Evolutionary conservation across 495 filamentous ascomycete genomes (phyloP).

Genomic region (Stereocaulon alpinum): DNA sequence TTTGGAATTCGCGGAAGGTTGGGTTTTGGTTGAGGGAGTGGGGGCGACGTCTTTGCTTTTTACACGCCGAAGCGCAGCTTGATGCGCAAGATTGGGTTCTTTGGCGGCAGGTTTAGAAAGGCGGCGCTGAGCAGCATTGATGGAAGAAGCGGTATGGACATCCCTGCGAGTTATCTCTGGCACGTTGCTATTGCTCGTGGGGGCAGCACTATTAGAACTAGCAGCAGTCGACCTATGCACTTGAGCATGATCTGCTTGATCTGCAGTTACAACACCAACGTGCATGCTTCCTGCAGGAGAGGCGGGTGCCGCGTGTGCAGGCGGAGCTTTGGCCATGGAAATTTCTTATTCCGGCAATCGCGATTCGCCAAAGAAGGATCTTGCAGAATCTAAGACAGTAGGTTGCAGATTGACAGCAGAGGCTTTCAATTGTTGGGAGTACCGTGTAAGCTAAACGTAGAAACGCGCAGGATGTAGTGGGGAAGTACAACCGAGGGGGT

Average conservation of each 20-base stretch:
- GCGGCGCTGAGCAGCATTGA: constrained; percentile 8
- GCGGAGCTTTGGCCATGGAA: constrained; percentile 8
- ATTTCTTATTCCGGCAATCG: not conserved
- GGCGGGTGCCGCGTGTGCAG: constrained; percentile 1
- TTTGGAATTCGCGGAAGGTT: constrained; percentile 7
- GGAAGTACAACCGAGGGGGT: constrained; percentile 1
- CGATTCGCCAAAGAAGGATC: constrained; percentile 6
- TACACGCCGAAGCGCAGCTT: constrained; percentile 2
- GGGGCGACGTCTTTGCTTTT: constrained; percentile 2
- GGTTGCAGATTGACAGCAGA: constrained; percentile 9
- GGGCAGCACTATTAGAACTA: not conserved
- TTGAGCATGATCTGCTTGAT: constrained; percentile 2
- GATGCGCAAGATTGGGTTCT: constrained; percentile 5
- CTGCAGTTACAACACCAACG: constrained; percentile 5
- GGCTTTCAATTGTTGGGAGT: not conserved
- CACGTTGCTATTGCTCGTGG: not conserved
- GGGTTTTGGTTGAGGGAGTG: not conserved
- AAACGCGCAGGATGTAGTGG: constrained; percentile 7
- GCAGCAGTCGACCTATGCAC: not conserved
- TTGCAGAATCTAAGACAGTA: constrained; percentile 7
- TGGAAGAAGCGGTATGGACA: constrained; percentile 16
- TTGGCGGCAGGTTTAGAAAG: constrained; percentile 1
- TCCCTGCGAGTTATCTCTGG: constrained; percentile 11
- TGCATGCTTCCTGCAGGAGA: constrained; percentile 9
- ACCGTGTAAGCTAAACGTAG: not conserved